Evolutionary conservation across 257 asterid genomes (phyloP).

Genomic region (Mitragyna speciosa): DNA sequence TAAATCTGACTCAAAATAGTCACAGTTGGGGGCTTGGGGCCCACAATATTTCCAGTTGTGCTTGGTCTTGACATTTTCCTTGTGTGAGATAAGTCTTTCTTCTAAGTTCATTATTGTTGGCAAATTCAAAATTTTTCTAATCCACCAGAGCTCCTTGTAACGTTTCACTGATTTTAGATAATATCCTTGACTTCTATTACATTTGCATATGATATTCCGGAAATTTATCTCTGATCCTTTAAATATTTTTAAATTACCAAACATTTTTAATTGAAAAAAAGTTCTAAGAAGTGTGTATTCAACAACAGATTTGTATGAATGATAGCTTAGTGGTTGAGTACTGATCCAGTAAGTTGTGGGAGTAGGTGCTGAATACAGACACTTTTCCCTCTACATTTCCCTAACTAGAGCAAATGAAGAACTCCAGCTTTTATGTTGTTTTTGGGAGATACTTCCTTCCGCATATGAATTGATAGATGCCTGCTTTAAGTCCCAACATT

Average conservation of each 20-base stretch:
- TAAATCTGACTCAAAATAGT: not conserved
- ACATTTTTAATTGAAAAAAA: no score
- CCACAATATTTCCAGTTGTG: not conserved
- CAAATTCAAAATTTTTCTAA: not conserved
- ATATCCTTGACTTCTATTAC: no score
- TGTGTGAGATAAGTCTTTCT: not conserved
- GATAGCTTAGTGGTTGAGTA: not conserved
- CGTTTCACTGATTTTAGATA: not conserved
- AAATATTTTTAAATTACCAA: not conserved
- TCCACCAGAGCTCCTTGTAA: not conserved
- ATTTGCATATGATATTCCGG: no score
- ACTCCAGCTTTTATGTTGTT: not conserved
- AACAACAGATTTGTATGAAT: not conserved
- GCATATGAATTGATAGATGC: not conserved
- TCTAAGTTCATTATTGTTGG: not conserved
- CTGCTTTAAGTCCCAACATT: not conserved
- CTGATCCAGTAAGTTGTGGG: not conserved
- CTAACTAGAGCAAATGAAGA: not conserved
- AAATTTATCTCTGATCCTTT: not conserved
- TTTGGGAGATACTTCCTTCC: not conserved
- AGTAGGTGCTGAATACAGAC: not conserved
- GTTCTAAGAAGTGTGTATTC: not conserved
- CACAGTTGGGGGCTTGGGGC: not conserved
- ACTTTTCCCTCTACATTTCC: not conserved
- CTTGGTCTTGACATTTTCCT: not conserved